A percentile compares a stretch with the other conserved stretches of the same genome.
These are phyloP conservation scores for Mortierella sp. DNA, from an alignment of 371 early-diverging fungal species.

Conservation along the genomic window DNA sequence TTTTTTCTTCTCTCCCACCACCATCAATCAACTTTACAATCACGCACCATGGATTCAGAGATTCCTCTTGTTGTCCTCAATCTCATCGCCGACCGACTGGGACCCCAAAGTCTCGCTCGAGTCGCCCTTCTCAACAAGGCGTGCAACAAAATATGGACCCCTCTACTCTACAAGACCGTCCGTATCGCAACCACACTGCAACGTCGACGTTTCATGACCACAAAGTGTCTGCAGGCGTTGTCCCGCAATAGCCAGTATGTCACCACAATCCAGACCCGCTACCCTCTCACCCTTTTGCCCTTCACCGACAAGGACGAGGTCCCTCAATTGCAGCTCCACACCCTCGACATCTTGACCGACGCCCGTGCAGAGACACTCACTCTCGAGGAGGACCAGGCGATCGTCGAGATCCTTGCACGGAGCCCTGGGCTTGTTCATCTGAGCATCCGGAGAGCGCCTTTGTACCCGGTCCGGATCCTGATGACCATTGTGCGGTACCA, in stretches of 20 bases:
- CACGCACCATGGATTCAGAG: neutral
- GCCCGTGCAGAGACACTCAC: neutral
- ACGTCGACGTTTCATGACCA: neutral
- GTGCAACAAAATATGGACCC: neutral
- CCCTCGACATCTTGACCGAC: neutral
- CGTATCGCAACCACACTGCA: neutral
- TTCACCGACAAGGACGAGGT: neutral
- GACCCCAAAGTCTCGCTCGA: neutral
- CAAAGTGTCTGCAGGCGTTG: neutral
- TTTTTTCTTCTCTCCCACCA: neutral
- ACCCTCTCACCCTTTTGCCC: neutral
- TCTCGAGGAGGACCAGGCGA: neutral
- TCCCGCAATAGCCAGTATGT: neutral
- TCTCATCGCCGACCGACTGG: neutral
- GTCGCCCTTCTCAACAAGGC: neutral
- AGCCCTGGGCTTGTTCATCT: neutral
- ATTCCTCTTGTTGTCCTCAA: neutral
- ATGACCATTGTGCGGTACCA: neutral
- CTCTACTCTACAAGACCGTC: neutral
- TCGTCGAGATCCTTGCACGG: neutral
- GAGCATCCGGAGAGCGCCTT: neutral
- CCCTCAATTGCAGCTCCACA: neutral
- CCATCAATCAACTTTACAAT: neutral
- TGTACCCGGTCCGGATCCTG: neutral
- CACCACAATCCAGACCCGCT: neutral